These are phyloP conservation scores for Xylaria polymorpha DNA, from an alignment of 2,329 filamentous ascomycete genomes.

Conservation along the genomic window DNA sequence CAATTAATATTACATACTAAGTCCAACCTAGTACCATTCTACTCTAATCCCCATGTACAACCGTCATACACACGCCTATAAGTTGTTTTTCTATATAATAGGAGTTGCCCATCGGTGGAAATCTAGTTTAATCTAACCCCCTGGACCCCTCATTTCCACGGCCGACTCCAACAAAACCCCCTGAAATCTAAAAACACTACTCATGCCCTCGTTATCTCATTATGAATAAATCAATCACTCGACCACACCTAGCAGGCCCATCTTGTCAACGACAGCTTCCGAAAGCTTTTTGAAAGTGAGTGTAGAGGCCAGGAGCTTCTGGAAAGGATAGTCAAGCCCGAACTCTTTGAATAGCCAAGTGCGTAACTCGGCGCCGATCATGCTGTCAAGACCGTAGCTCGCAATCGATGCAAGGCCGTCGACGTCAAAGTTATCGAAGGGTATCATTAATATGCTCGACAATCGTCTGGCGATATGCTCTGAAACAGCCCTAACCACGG, in stretches of 20 bases:
- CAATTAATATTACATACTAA: background rate
- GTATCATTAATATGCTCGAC: conserved; percentile 44
- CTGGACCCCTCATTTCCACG: background rate
- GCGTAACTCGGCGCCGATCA: conserved; percentile 53
- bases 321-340: conserved; percentile 54
- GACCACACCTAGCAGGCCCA: background rate
- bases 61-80: background rate
- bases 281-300: conserved; percentile 43
- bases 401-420: conserved; percentile 44
- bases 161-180: background rate
- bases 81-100: background rate
- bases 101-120: background rate
- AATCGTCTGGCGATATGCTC: conserved; percentile 41
- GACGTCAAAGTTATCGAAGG: conserved; percentile 39
- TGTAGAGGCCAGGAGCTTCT: conserved; percentile 51
- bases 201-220: background rate
- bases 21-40: background rate
- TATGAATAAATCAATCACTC: background rate
- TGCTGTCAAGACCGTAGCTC: conserved; percentile 52
- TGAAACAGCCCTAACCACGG: conserved; percentile 19
- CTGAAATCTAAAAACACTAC: background rate
- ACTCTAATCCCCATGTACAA: background rate
- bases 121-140: conserved; percentile 1
- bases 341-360: conserved; percentile 54
- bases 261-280: conserved; percentile 22